Evolutionary conservation across 768 basidiomycete genomes (phyloP).

Genomic region (Tricholoma terreum): DNA sequence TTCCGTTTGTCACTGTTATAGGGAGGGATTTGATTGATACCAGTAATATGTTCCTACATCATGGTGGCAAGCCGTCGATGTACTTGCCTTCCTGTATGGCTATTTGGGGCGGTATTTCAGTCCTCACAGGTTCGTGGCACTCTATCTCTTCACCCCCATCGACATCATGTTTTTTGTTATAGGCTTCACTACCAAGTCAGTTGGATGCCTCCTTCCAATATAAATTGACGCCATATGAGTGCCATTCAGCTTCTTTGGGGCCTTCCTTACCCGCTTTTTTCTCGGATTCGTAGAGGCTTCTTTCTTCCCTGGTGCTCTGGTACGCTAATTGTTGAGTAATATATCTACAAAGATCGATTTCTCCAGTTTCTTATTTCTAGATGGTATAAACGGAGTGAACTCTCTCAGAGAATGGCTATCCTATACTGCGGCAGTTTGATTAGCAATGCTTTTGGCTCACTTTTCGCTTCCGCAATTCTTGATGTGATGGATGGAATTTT

Average conservation of each 20-base stretch:
- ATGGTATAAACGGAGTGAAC: slow-evolving; percentile 77
- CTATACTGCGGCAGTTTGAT: slow-evolving; percentile 76
- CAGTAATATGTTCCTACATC: slow-evolving; percentile 76
- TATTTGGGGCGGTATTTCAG: slow-evolving; percentile 66
- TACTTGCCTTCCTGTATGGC: slow-evolving; percentile 69
- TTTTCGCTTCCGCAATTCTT: slow-evolving; percentile 80
- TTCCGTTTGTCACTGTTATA: not conserved
- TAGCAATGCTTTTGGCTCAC: slow-evolving; percentile 81
- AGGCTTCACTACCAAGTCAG: slow-evolving; percentile 42
- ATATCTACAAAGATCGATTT: not conserved
- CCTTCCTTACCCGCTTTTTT: slow-evolving; percentile 72
- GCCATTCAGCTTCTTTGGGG: slow-evolving; percentile 56
- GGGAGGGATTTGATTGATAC: not conserved
- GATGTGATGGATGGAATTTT: slow-evolving; percentile 69
- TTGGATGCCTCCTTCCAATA: not conserved
- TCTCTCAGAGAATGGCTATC: slow-evolving; percentile 70
- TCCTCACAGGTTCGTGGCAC: slow-evolving; percentile 43
- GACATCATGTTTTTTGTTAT: slow-evolving; percentile 4
- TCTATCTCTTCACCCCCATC: not conserved
- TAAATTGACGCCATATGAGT: not conserved
- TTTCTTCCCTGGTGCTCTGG: slow-evolving; percentile 65
- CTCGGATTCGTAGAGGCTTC: slow-evolving; percentile 70
- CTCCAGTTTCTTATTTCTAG: slow-evolving; percentile 58
- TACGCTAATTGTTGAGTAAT: slow-evolving; percentile 7
- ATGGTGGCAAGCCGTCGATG: slow-evolving; percentile 63